phyloP scores from a whole-genome alignment of 2,329 filamentous ascomycete species.

The Fusarium xylarioides region DNA sequence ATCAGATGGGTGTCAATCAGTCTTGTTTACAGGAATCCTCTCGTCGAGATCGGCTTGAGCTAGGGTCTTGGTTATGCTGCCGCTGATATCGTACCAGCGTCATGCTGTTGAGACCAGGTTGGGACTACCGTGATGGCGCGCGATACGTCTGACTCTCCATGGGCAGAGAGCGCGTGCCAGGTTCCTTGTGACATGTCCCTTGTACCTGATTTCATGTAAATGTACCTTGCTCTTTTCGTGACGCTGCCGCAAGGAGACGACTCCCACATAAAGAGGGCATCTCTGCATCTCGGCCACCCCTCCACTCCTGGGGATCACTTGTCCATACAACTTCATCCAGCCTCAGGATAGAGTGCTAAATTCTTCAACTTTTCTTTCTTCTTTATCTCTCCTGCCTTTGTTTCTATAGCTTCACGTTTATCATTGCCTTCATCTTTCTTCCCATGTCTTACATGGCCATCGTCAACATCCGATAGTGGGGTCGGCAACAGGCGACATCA shows the following conservation, averaged over 20 bases:
- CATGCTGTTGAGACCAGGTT: conserved; percentile 24
- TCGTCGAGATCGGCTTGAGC: conserved; percentile 1
- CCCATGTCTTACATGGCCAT: conserved; percentile 33
- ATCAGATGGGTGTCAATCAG: conserved; percentile 32
- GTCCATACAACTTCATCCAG: background rate
- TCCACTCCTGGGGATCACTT: conserved; percentile 4
- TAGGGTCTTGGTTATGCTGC: conserved; percentile 1
- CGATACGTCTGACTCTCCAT: conserved; percentile 29
- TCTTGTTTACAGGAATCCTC: conserved; percentile 7
- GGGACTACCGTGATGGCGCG: conserved; percentile 30
- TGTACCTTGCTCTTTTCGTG: conserved; percentile 29
- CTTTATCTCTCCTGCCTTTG: background rate
- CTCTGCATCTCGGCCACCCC: conserved; percentile 25
- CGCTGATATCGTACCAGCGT: conserved; percentile 40
- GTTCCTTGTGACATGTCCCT: conserved; percentile 31
- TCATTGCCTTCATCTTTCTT: background rate
- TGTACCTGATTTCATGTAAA: conserved; percentile 26
- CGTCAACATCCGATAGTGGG: conserved; percentile 45
- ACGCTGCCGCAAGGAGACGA: conserved; percentile 26
- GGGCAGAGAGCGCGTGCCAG: conserved; percentile 26
- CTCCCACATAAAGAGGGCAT: conserved; percentile 40
- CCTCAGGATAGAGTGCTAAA: background rate
- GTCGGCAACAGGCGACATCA: conserved; percentile 42
- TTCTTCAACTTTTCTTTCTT: background rate
- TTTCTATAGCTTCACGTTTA: conserved; percentile 23